These are phyloP conservation scores for Euphorbia peplus DNA, from an alignment of 345 rosid species.

Conservation along the genomic window DNA sequence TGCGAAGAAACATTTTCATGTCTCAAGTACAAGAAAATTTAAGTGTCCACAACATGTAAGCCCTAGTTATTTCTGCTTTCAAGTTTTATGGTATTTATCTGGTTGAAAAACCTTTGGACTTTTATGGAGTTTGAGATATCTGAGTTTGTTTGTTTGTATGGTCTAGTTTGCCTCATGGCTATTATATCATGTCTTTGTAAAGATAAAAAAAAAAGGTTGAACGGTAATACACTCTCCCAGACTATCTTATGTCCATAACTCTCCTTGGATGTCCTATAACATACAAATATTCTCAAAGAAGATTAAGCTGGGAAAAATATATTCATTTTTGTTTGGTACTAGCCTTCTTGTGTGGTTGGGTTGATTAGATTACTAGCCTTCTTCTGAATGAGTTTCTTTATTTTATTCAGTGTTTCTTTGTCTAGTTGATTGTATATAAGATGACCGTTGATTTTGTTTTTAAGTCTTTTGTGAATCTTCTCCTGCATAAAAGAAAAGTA, in stretches of 20 bases:
- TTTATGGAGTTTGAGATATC: conserved; percentile 6
- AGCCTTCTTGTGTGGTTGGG: background rate
- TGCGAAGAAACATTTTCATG: conserved; percentile 39
- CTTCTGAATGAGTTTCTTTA: background rate
- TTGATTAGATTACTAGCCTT: no score
- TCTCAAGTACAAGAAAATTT: conserved; percentile 46
- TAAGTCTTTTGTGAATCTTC: background rate
- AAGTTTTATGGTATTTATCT: conserved; percentile 10
- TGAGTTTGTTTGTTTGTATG: background rate
- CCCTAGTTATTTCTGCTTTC: conserved; percentile 11
- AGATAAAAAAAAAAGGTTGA: background rate
- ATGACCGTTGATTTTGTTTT: background rate
- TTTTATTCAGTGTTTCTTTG: background rate
- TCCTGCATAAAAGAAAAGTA: background rate
- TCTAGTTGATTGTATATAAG: background rate
- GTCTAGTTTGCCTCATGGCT: background rate
- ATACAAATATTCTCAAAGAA: background rate
- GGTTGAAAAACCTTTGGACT: background rate
- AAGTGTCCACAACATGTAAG: conserved; percentile 94
- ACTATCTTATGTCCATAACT: background rate
- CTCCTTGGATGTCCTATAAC: background rate
- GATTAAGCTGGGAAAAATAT: background rate
- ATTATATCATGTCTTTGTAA: background rate
- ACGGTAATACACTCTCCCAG: background rate
- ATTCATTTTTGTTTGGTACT: background rate